phyloP scores from a whole-genome alignment of 2,329 filamentous ascomycete species.

The Talaromyces sp. region DNA sequence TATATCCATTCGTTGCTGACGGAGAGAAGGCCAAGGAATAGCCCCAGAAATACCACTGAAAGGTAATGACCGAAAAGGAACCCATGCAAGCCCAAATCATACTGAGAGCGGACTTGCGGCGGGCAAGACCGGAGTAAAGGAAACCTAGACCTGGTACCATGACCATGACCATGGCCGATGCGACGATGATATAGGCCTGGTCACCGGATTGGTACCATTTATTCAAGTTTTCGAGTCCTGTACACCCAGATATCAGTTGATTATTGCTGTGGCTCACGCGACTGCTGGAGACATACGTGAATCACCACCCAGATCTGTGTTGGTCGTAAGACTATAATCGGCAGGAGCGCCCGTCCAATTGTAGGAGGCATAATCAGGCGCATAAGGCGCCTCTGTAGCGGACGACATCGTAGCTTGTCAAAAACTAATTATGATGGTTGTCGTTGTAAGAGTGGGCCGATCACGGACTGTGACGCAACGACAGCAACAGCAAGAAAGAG shows the following conservation, averaged over 20 bases:
- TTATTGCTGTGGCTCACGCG: background rate
- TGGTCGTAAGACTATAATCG: constrained; percentile 44
- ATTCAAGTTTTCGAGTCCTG: constrained; percentile 83
- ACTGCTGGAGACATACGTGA: constrained; percentile 59
- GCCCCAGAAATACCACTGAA: constrained; percentile 99
- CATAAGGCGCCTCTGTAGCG: constrained; percentile 30
- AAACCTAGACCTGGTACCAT: constrained; percentile 98
- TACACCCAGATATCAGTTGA: background rate
- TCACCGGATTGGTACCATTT: constrained; percentile 93
- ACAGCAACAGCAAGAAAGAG: constrained; percentile 12
- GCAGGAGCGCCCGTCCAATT: constrained; percentile 48
- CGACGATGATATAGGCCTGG: constrained; percentile 86
- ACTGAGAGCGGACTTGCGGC: constrained; percentile 92
- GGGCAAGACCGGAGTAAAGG: constrained; percentile 94
- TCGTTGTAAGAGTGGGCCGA: background rate
- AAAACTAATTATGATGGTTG: background rate
- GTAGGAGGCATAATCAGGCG: constrained; percentile 47
- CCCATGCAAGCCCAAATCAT: constrained; percentile 98
- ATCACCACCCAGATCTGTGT: constrained; percentile 66
- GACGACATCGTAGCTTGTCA: constrained; percentile 26
- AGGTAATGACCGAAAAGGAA: constrained; percentile 82
- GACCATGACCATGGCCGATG: constrained; percentile 87
- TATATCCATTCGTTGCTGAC: constrained; percentile 79
- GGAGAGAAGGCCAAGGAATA: constrained; percentile 91
- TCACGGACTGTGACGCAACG: background rate